Evolutionary conservation across 73 alveolate genomes (phyloP), one percentile per base, ranked within the genome.

Genomic region (Durusdinium trenchii): DNA sequence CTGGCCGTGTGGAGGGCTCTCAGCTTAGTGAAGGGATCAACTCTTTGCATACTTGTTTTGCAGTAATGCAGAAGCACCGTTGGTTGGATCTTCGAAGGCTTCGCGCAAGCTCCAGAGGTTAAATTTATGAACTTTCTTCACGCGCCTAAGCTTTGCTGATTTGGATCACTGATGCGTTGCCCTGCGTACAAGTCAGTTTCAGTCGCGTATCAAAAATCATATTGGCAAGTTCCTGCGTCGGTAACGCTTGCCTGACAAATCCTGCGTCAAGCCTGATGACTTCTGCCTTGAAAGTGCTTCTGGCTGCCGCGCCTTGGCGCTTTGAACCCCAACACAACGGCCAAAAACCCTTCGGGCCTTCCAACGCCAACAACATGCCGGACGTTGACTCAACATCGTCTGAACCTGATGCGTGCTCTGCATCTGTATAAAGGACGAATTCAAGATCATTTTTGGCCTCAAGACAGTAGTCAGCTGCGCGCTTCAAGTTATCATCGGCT

Each of bases 351-450:
- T 48, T 35, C 5, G 43, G 75, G 4, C 94, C 94, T n/a, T 83
- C 94, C 50, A 83, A 28, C 20, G 75, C 35, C n/a, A 83, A 38
- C 35, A 47, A 3, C 76, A 48, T 83, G 40, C 94, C 94, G 28
- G 94, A 83, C 1, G 94, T 83, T 10, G 51, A 47, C 51, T 83
- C 42, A 6, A 54, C 94, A 48, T 83, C 75, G 16, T 45, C 91
- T 35, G 30, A 64, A 18, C 61, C 69, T 81, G 91, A 81, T 6
- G 91, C 91, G 30, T 81, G 91, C 45, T 81, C 91, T 3, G 91
- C 91, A 40, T 81, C 67, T 1, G 91, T 47, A 46, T 81, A 81
- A 10, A 47, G 26, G 47, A 45, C 5, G 16, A 47, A 50, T 4
- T 28, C 1, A 36, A 81, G 52, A 26, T 47, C 67, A 20, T 81